A percentile compares a stretch with the other conserved stretches of the same genome.
phyloP scores from a whole-genome alignment of 2,329 filamentous ascomycete genomes.

The Diaporthe sp. region DNA sequence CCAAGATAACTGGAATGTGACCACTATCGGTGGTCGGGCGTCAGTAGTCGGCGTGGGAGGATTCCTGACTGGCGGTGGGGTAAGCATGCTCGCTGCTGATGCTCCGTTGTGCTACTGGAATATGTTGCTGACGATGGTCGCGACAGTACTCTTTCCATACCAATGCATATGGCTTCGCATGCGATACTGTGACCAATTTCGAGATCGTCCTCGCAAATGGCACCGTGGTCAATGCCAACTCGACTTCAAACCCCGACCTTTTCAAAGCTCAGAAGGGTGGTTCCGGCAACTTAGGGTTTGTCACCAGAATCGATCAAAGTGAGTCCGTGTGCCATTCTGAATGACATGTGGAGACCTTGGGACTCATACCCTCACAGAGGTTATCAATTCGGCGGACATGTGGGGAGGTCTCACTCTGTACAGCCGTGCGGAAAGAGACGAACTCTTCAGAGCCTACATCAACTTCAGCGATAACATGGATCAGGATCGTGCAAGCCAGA shows the following conservation, averaged over 20 bases:
- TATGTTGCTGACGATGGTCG: constrained; percentile 42
- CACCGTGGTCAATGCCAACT: constrained; percentile 53
- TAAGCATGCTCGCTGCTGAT: not conserved
- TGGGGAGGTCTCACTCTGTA: constrained; percentile 6
- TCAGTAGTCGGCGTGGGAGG: constrained; percentile 56
- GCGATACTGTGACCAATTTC: constrained; percentile 56
- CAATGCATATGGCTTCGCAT: constrained; percentile 53
- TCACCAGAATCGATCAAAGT: constrained; percentile 43
- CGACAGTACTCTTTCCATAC: constrained; percentile 57
- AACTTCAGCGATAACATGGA: not conserved
- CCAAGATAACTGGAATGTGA: not conserved
- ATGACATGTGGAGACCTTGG: not conserved
- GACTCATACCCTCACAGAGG: not conserved
- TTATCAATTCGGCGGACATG: not conserved
- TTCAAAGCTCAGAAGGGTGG: constrained; percentile 58
- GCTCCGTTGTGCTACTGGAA: too few relatives aligned
- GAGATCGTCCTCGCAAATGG: constrained; percentile 61
- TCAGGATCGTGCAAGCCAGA: constrained; percentile 2
- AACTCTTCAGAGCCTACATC: not conserved
- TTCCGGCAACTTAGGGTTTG: constrained; percentile 53
- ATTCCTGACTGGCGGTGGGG: constrained; percentile 45
- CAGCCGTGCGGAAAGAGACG: not conserved
- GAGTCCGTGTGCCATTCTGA: constrained; percentile 25
- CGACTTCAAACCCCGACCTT: constrained; percentile 49
- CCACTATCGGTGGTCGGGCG: constrained; percentile 52